phyloP scores from a whole-genome alignment of 495 filamentous ascomycete species.

The Neurospora tetraspora region DNA sequence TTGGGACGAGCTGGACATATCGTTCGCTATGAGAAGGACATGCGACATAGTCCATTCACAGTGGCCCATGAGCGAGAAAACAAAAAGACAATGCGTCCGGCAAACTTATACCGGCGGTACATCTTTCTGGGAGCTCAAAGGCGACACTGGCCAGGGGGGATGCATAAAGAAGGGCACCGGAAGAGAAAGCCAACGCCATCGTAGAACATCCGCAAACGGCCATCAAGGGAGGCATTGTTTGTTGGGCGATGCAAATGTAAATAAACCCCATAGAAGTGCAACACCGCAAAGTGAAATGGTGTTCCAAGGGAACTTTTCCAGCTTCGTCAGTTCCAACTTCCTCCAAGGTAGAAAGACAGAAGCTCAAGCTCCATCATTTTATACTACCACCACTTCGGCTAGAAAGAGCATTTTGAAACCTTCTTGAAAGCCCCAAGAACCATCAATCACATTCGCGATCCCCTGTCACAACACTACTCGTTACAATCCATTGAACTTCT shows the following conservation, averaged over 20 bases:
- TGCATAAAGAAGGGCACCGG: background rate
- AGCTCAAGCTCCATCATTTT: background rate
- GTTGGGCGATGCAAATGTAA: background rate
- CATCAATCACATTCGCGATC: background rate
- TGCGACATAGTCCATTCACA: background rate
- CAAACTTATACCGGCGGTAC: background rate
- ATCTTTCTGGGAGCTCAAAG: background rate
- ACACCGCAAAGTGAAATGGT: background rate
- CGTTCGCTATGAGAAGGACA: background rate
- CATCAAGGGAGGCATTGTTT: background rate
- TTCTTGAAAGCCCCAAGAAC: background rate
- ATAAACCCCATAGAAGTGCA: background rate
- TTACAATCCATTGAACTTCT: background rate
- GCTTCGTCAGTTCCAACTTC: background rate
- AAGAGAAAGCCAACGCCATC: background rate
- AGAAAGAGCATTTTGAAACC: background rate
- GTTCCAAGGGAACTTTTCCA: background rate
- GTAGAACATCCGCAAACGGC: background rate
- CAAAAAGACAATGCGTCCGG: background rate
- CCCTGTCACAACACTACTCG: background rate
- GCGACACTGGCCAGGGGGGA: background rate
- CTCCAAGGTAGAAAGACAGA: background rate
- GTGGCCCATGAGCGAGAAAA: background rate
- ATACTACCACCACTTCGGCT: background rate
- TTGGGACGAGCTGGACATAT: background rate